Conservation (phyloP, 495 filamentous ascomycete genomes). For the Xanthoparmelia taractica region DNA sequence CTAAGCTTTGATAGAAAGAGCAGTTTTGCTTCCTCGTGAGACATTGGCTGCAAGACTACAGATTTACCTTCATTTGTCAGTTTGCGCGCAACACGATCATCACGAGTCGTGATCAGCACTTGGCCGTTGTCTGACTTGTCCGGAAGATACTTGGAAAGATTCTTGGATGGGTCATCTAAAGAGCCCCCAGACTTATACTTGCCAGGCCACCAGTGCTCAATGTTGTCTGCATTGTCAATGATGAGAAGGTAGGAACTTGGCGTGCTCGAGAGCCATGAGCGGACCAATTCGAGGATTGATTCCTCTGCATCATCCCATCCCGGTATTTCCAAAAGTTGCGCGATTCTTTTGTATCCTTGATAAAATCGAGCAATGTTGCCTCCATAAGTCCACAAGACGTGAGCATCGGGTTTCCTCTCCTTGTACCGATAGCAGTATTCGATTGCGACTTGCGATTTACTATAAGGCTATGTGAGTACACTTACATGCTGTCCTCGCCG, state of each 20-base stretch:
- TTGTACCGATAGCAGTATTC: slow-evolving; percentile 38
- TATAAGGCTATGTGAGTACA: slow-evolving; percentile 18
- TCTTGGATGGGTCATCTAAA: slow-evolving; percentile 15
- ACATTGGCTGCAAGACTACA: slow-evolving; percentile 26
- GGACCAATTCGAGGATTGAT: slow-evolving; percentile 33
- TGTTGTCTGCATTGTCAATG: slow-evolving; percentile 34
- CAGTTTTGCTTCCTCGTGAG: slow-evolving; percentile 21
- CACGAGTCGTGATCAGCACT: slow-evolving; percentile 31
- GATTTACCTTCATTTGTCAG: slow-evolving; percentile 21
- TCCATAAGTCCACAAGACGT: slow-evolving; percentile 44
- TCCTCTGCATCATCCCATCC: slow-evolving; percentile 28
- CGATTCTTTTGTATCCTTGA: slow-evolving; percentile 39
- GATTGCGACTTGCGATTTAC: slow-evolving; percentile 49
- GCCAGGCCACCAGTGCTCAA: slow-evolving; percentile 12
- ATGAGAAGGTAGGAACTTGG: slow-evolving; percentile 29
- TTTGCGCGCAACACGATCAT: slow-evolving; percentile 24
- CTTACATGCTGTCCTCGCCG: neutral
- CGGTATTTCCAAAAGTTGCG: slow-evolving; percentile 28
- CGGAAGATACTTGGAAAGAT: slow-evolving; percentile 17
- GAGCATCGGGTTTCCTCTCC: slow-evolving; percentile 29
- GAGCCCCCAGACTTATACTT: slow-evolving; percentile 15
- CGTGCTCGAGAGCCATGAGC: slow-evolving; percentile 34
- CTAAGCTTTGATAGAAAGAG: slow-evolving; percentile 23
- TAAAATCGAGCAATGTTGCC: slow-evolving; percentile 34
- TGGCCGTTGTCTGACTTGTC: neutral